These are phyloP conservation scores for Calycina herbarum DNA, from an alignment of 2,329 filamentous ascomycete species.

Conservation along the genomic window DNA sequence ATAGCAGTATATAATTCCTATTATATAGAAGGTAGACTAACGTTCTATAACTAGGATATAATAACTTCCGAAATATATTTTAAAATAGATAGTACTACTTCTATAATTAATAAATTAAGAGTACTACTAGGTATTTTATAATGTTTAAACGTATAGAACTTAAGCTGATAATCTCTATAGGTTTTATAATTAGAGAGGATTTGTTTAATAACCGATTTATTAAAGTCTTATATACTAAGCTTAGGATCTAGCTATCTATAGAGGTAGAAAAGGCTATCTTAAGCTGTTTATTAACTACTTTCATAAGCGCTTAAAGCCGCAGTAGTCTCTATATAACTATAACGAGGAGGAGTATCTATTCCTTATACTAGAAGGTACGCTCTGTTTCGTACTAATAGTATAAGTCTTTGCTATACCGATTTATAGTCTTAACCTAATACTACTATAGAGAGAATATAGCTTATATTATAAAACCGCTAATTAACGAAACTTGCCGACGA, in stretches of 20 bases:
- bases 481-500: conserved; percentile 3
- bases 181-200: conserved; percentile 4
- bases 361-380: background rate
- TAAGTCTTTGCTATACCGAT: conserved; percentile 4
- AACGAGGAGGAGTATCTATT: background rate
- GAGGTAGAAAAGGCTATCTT: background rate
- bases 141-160: background rate
- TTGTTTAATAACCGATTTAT: conserved; percentile 1
- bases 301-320: background rate
- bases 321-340: background rate
- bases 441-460: background rate
- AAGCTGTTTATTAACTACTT: background rate
- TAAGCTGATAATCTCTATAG: background rate
- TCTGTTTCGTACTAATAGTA: background rate
- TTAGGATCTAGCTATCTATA: background rate
- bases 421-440: conserved; percentile 3
- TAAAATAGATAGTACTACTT: background rate
- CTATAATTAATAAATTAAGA: background rate
- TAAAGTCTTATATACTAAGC: background rate
- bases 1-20: background rate
- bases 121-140: background rate
- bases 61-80: background rate
- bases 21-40: conserved; percentile 1
- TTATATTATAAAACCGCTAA: conserved; percentile 7
- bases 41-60: conserved; percentile 4